A percentile compares a stretch with the other conserved stretches of the same genome.
These are phyloP conservation scores for Didymella keratinophila DNA, from an alignment of 2,329 filamentous ascomycete genomes.

Conservation along the genomic window DNA sequence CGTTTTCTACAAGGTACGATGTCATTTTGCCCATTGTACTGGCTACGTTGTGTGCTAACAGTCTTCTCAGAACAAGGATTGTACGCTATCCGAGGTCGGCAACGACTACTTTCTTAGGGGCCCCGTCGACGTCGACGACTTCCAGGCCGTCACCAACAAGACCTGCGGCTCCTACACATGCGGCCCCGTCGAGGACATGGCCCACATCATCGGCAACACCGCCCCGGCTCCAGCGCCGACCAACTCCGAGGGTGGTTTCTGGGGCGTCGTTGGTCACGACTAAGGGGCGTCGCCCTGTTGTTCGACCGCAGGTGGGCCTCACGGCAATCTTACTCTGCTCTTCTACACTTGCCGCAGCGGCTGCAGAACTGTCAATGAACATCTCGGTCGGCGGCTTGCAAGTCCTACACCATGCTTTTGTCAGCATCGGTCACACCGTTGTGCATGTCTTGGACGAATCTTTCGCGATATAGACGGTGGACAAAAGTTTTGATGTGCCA, in stretches of 20 bases:
- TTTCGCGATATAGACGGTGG: no score
- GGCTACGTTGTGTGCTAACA: neutral
- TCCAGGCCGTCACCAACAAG: neutral
- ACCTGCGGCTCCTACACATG: constrained; percentile 8
- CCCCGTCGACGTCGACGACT: constrained; percentile 5
- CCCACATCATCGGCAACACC: neutral
- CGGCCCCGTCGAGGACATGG: constrained; percentile 1
- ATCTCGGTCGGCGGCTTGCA: no score
- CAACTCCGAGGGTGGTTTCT: constrained; percentile 4
- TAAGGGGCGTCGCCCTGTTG: no score
- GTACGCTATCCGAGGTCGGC: neutral
- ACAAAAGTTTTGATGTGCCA: no score
- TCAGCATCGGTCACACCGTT: no score
- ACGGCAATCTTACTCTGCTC: no score
- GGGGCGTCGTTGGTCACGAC: neutral
- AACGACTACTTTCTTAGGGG: constrained; percentile 5
- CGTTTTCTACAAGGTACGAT: constrained; percentile 7
- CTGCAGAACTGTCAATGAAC: no score
- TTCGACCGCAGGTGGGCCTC: no score
- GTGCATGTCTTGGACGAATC: no score
- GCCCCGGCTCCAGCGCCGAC: neutral
- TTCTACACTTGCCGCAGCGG: no score
- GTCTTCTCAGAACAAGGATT: constrained; percentile 4
- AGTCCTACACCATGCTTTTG: no score
- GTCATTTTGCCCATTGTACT: no score